A percentile compares a stretch with the other conserved stretches of the same genome.
Conservation (phyloP, 352 stramenopile species). For the Phytophthora brassicae region DNA sequence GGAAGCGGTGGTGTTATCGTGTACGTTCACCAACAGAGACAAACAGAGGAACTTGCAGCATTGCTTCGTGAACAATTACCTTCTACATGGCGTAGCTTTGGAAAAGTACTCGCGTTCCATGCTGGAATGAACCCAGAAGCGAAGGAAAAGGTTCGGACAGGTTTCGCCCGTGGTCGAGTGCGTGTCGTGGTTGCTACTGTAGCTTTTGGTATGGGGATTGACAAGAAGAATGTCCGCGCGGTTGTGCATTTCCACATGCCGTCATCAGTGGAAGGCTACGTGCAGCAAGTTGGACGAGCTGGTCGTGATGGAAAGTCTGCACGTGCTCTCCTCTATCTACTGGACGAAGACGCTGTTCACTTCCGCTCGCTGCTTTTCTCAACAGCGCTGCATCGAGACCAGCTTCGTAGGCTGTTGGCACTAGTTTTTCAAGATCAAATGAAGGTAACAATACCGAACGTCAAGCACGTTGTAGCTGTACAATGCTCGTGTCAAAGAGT, state of each 20-base stretch:
- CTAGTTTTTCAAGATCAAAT: slow-evolving; percentile 38
- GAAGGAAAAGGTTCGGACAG: slow-evolving; percentile 74
- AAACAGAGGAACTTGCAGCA: slow-evolving; percentile 70
- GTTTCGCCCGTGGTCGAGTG: slow-evolving; percentile 89
- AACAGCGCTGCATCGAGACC: slow-evolving; percentile 57
- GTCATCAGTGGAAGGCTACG: slow-evolving; percentile 97
- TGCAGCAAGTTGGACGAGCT: slow-evolving; percentile 96
- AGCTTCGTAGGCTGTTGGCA: slow-evolving; percentile 49
- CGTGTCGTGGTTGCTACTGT: slow-evolving; percentile 96
- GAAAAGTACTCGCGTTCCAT: slow-evolving; percentile 90
- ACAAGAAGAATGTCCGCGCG: slow-evolving; percentile 97
- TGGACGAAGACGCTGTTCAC: slow-evolving; percentile 62
- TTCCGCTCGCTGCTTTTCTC: slow-evolving; percentile 78
- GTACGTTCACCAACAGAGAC: slow-evolving; percentile 83
- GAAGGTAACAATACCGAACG: neutral
- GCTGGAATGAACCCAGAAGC: slow-evolving; percentile 87
- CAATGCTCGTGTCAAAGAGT: slow-evolving; percentile 17
- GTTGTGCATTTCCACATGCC: slow-evolving; percentile 98
- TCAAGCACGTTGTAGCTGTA: slow-evolving; percentile 33
- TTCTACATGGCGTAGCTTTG: slow-evolving; percentile 25
- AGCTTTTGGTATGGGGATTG: slow-evolving; percentile 98
- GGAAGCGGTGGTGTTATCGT: slow-evolving; percentile 55
- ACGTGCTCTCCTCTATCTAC: slow-evolving; percentile 58
- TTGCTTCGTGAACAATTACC: slow-evolving; percentile 63
- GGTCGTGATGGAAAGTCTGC: slow-evolving; percentile 92